Evolutionary conservation across 202 grass and related monocot species (phyloP).

Genomic region (Musa balbisiana): DNA sequence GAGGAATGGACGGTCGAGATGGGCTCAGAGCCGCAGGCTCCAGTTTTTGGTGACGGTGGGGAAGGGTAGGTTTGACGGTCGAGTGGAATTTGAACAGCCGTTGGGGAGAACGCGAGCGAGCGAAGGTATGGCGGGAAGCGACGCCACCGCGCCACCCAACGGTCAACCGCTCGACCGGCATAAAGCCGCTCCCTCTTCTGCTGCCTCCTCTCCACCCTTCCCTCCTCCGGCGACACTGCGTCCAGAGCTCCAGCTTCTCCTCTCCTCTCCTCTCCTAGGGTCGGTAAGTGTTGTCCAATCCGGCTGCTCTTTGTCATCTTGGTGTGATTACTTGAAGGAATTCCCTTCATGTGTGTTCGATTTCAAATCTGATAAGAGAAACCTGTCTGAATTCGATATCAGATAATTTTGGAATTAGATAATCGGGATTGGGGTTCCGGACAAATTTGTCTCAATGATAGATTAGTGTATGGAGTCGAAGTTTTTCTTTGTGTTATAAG

Average conservation of each 20-base stretch:
- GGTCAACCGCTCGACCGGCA: constrained; percentile 22
- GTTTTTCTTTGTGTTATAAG: too few species aligned
- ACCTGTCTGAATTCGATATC: too few species aligned
- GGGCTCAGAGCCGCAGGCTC: neutral
- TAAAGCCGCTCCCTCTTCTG: constrained; percentile 7
- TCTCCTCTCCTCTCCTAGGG: too few species aligned
- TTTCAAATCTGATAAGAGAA: constrained; percentile 4
- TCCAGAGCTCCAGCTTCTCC: too few species aligned
- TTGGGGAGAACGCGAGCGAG: constrained; percentile 3
- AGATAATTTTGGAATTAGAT: too few species aligned
- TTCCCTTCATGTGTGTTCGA: constrained; percentile 19
- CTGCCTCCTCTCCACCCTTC: neutral
- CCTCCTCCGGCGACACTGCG: neutral
- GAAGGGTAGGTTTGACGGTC: constrained; percentile 34
- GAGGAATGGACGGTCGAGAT: neutral
- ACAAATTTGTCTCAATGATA: too few species aligned
- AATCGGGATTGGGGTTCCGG: too few species aligned
- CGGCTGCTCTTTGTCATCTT: too few species aligned
- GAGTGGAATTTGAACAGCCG: constrained; percentile 25
- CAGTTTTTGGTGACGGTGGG: too few species aligned
- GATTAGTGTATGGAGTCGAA: too few species aligned
- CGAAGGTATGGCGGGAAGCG: constrained; percentile 7
- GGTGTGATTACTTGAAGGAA: neutral
- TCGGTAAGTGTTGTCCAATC: too few species aligned
- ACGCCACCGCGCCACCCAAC: constrained; percentile 25